Evolutionary conservation across 192 early-diverging fungal species (phyloP).

Genomic region (Backusella liffmaniae): DNA sequence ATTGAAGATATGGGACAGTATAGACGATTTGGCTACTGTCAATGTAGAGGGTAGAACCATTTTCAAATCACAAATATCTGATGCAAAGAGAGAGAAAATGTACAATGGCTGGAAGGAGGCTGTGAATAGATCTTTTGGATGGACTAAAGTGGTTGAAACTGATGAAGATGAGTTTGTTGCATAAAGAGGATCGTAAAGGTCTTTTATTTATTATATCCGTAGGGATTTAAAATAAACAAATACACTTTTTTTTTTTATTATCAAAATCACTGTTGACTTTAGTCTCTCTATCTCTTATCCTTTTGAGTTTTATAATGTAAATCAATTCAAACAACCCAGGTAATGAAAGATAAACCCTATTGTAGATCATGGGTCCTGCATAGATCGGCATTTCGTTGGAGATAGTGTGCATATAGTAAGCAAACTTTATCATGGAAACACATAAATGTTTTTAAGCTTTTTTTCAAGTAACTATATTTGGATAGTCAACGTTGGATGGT

Average conservation of each 20-base stretch:
- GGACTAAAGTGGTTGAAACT: conserved; percentile 34
- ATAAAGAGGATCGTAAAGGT: neutral
- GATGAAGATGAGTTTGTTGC: neutral
- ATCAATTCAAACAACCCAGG: no score
- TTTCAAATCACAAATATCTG: conserved; percentile 46
- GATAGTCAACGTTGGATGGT: neutral
- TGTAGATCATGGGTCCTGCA: neutral
- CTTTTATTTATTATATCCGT: neutral
- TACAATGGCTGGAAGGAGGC: conserved; percentile 75
- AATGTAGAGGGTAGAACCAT: conserved; percentile 45
- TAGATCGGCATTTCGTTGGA: neutral
- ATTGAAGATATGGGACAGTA: conserved; percentile 61
- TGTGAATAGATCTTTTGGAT: conserved; percentile 65
- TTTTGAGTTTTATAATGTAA: no score
- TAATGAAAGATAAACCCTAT: neutral
- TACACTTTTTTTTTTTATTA: neutral
- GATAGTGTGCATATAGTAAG: neutral
- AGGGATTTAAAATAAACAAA: neutral
- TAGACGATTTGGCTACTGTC: conserved; percentile 54
- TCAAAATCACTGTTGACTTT: no score
- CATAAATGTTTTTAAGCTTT: no score
- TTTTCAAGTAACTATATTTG: neutral
- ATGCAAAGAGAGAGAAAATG: conserved; percentile 59
- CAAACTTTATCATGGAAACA: no score
- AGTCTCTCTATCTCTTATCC: no score